Base-by-base conservation (phyloP, 163 green algal genomes). In the Chlorella variabilis region DNA sequence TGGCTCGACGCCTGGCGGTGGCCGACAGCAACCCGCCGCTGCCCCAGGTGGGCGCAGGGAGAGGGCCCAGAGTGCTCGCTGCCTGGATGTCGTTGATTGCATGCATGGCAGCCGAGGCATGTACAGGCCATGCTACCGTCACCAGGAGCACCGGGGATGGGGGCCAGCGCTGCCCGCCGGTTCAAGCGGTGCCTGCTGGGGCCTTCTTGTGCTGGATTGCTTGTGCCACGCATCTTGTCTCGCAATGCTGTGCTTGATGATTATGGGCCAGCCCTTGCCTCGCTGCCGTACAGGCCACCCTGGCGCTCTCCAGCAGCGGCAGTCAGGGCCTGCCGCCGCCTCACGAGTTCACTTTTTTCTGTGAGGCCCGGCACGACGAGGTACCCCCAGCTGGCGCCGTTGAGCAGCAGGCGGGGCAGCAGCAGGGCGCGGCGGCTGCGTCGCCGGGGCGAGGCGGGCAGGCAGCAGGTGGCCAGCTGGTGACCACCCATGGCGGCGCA, bases 311-410 rank as follows among this genome's bases (percentile, higher is more conserved):
- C 54, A 25, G 38, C 54, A 59, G 45, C 31, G 48, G 56, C 73
- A 70, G 54, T 56, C n/a, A 67, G n/a, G n/a, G 36, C 36, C 73
- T 80, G 56, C 73, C 73, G 1, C 73, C 54, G 0, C 73, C 73
- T 5, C 63, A 75, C 36, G 62, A 68, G 25, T 67, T 67, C 69
- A 71, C 66, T 4, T 71, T 82, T 20, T 82, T 87, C 7, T 84
- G 77, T 39, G 83, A 84, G 23, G 29, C 71, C 5, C 77, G 83
- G 74, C 83, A 87, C 38, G 83, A 81, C 34, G 83, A 71, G 69
- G 7, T 21, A 31, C 59, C 23, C 41, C 59, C 75, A 13, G n/a
- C 62, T 18, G 62, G 45, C 27, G 27, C 8, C 33, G 62, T 49
- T 20, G 23, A 66, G 33, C 74, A 71, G 39, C 74, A 80, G 62